These are phyloP conservation scores for Septoria petroselini DNA, from an alignment of 2,329 filamentous ascomycete genomes.

Conservation along the genomic window DNA sequence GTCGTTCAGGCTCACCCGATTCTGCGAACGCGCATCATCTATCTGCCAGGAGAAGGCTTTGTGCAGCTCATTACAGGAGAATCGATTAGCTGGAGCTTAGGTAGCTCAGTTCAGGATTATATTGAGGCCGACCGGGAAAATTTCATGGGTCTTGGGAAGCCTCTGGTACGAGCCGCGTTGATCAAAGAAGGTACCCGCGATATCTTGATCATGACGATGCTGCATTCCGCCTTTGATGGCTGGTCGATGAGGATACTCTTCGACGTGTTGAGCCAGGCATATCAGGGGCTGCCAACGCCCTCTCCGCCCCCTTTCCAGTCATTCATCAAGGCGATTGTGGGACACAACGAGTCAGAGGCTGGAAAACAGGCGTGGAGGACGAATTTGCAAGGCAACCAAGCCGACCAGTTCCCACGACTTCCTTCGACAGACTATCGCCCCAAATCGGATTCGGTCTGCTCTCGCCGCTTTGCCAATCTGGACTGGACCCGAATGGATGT, in stretches of 20 bases:
- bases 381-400: constrained; percentile 30
- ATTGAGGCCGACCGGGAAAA: constrained; percentile 38
- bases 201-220: constrained; percentile 23
- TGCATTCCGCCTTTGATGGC: constrained; percentile 43
- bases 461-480: constrained; percentile 19
- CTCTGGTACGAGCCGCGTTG: constrained; percentile 40
- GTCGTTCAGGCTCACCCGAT: constrained; percentile 36
- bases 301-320: constrained; percentile 3
- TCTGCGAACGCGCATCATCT: constrained; percentile 38
- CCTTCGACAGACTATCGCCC: constrained; percentile 27
- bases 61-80: constrained; percentile 31
- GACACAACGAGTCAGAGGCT: background rate
- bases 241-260: constrained; percentile 40
- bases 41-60: constrained; percentile 13
- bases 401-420: constrained; percentile 38
- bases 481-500: constrained; percentile 12
- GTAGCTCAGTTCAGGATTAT: constrained; percentile 35
- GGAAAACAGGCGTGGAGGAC: background rate
- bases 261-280: constrained; percentile 27
- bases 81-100: constrained; percentile 35
- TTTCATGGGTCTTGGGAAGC: constrained; percentile 41
- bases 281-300: background rate
- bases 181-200: background rate
- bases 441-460: constrained; percentile 30
- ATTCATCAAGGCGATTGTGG: background rate